Evolutionary conservation across 2,329 filamentous ascomycete genomes (phyloP), one percentile per base, ranked within the genome.

Genomic region (Ambrosiella xylebori): DNA sequence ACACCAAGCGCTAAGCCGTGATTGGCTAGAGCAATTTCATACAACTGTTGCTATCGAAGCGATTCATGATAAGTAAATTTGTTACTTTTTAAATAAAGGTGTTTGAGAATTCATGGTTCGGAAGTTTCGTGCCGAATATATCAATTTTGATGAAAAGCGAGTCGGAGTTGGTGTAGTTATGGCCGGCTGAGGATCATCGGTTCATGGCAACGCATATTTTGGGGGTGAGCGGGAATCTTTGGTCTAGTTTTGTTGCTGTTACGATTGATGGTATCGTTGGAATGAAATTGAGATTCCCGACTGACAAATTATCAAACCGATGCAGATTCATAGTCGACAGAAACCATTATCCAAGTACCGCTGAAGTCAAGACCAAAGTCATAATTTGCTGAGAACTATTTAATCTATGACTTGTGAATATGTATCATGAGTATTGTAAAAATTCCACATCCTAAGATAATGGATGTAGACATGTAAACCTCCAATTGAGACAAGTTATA

Each of bases 1-100:
- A 50, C 59, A 35, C 13, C 7, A 58, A 58, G 59, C 56, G 56
- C 57, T n/a, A 15, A 15, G 51, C 45, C 39, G 44, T 60, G 44
- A 60, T 58, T 57, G 59, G 59, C 36, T 27, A 15, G 47, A 11
- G 17, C 44, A 47, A 47, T 47, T 12, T 8, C n/a, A 47, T 47
- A 17, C 6, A 27, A 27, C 27, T 27, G 27, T 27, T 3, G 27
- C 27, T 27, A 27, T 27, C 27, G 27, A 27, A 27, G 27, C 27
- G 27, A 27, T 27, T 27, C 27, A 5, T 27, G 27, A 27, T 27
- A 27, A 27, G 27, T 27, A 4, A 27, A 27, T 27, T 27, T 27
- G 27, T 27, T 27, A 27, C 27, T 27, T 27, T 27, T 27, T 27
- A 27, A 27, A 27, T 27, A 27, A 27, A 27, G 27, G 27, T 27